Percentiles rank a stretch among this genome's conserved stretches.
Conservation (phyloP, 441 rosid genomes). For the Erodium texanum region DNA sequence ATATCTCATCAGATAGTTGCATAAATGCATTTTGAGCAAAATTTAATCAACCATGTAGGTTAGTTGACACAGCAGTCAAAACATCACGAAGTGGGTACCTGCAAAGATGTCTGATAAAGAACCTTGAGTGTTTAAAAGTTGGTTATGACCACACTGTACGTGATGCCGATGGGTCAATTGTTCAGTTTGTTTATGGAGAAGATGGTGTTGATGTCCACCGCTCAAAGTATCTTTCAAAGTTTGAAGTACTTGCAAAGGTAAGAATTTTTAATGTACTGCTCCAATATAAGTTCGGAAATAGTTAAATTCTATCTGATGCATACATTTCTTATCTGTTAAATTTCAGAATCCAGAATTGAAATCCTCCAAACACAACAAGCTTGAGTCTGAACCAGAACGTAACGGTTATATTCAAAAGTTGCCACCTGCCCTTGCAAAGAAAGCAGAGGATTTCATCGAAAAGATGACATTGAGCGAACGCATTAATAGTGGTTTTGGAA, state of each 20-base stretch:
- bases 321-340: constrained; percentile 16
- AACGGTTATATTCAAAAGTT: constrained; percentile 47
- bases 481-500: constrained; percentile 30
- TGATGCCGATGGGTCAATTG: constrained; percentile 88
- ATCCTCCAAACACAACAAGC: constrained; percentile 36
- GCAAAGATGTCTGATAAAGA: constrained; percentile 95
- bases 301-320: constrained; percentile 9
- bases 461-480: constrained; percentile 35
- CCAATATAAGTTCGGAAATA: constrained; percentile 13
- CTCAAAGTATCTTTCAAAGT: constrained; percentile 70
- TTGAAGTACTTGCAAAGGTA: constrained; percentile 58
- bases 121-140: constrained; percentile 88
- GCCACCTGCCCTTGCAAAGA: constrained; percentile 58
- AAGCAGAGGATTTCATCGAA: constrained; percentile 56
- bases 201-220: constrained; percentile 97
- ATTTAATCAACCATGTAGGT: constrained; percentile 32
- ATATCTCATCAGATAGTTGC: not conserved
- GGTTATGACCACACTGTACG: constrained; percentile 92
- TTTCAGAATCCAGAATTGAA: constrained; percentile 72
- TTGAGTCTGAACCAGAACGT: constrained; percentile 20
- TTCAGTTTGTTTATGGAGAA: constrained; percentile 94
- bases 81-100: constrained; percentile 99
- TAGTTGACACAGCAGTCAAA: constrained; percentile 98
- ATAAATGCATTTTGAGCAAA: not conserved
- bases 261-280: constrained; percentile 23